Base-by-base conservation (phyloP, 2,329 filamentous ascomycete genomes). In the Paracamarosporium sp. region DNA sequence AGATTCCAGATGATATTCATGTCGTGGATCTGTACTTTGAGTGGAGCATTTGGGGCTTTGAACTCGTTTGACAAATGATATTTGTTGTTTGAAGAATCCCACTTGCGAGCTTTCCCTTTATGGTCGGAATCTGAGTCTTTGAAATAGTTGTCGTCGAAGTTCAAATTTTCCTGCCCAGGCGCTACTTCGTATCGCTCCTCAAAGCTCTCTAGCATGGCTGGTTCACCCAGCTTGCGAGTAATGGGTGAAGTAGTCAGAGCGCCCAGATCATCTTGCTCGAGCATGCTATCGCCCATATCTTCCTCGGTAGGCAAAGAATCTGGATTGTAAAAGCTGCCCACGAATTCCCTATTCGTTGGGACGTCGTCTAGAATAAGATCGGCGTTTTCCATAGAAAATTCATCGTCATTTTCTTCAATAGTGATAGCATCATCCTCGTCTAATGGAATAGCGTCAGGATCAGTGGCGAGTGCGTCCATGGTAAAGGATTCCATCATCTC, bases 1-100 rank as follows among this genome's bases (percentile, higher is more conserved):
- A 99, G 81, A 70, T 99, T 96, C 95, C 95, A 99, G 58, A 98
- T 97, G 50, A 97, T 81, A 72, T 98, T 92, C 5, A 97, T 89
- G 70, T 97, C 92, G 25, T 91, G 88, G 15, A 98, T 85, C 5
- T 88, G 87, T 2, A 97, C 82, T 62, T 88, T 88, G 13, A 99
- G 78, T 5, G 94, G 92, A 60, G 89, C 91, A 52, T 82, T 83
- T 36, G 83, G 82, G 8, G 88, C 80, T 60, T 89, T 87, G 9
- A 80, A 75, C 48, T 86, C 82, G 41, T 90, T 88, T 1, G 86
- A 83, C 40, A 83, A 81, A 53, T 90, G 88, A 66, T 95, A 95
- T 1, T 85, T 87, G 66, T 94, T 93, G 63, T 86, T 88, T 1
- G 83, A 81, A 1, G 91, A 93, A 74, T 93, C 89, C 92, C 92